Evolutionary conservation across 805 yeast species (phyloP), one percentile per base, ranked within the genome.

Genomic region (Hanseniaspora jakobsenii): DNA sequence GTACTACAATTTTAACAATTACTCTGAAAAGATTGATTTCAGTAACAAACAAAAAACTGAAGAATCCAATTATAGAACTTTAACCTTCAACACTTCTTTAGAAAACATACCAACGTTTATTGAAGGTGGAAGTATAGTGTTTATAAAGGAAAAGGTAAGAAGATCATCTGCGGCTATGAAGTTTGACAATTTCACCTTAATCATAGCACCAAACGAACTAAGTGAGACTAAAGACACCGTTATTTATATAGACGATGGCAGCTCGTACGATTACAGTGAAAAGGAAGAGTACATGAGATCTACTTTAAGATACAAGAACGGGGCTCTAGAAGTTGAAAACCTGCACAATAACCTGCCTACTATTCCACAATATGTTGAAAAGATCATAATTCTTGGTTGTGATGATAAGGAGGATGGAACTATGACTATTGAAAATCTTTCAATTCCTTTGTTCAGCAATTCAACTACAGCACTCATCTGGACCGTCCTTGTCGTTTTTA

Each of bases 241-340:
- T 14, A 57, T 87, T 26, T 87, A 86, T 58, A 60, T 81, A 29
- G 97, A 87, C 58, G 97, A 87, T 60, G 95, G 94, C 13, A 81
- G 78, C 52, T 68, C 87, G 0, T 82, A 71, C 52, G 71, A 66
- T 35, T 75, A 75, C 56, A 49, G 58, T 44, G 47, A 58, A 26
- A 51, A 62, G 2, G 81, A 79, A 6, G 77, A 73, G 22, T 78
- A 50, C 53, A 44, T 75, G 2, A 58, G 64, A 35, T 55, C 74
- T 2, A 53, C 64, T 2, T 67, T 82, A 27, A 51, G 50, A 2
- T 64, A 67, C 14, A 53, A 59, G 10, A 60, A 63, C 17, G 59
- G 63, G n/a, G 44, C 47, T 6, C 47, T 76, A 3, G 47, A 48
- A 16, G 28, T 41, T 14, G 18, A 35, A 12, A 29, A n/a, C 28